A percentile compares a stretch with the other conserved stretches of the same genome.
Conservation (phyloP, 768 basidiomycete genomes). For the Coprinopsis marcescibilis region DNA sequence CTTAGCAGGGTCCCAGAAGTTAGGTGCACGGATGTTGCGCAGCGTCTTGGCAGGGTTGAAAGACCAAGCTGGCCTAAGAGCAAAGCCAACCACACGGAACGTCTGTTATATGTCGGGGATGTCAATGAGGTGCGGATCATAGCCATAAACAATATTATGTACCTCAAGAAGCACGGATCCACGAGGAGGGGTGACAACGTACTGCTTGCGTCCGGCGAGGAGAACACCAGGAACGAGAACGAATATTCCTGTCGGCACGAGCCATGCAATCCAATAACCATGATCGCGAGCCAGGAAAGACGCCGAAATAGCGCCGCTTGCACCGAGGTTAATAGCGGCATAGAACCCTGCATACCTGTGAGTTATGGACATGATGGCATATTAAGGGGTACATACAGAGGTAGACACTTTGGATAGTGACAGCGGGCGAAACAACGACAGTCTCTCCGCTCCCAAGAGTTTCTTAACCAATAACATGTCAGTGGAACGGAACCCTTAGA, state of each 20-base stretch:
- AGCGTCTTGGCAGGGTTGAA: conserved; percentile 30
- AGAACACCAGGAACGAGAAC: conserved; percentile 40
- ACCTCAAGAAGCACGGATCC: conserved; percentile 47
- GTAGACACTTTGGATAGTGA: conserved; percentile 47
- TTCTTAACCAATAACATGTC: conserved; percentile 19
- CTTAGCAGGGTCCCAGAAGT: conserved; percentile 46
- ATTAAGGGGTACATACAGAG: conserved; percentile 26
- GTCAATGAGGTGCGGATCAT: neutral
- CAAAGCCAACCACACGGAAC: conserved; percentile 31
- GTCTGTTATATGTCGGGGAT: conserved; percentile 21
- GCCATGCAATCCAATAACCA: conserved; percentile 46
- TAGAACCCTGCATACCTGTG: conserved; percentile 27
- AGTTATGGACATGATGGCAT: neutral
- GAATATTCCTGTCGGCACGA: conserved; percentile 46
- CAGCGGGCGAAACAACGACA: conserved; percentile 46
- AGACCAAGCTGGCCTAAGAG: conserved; percentile 32
- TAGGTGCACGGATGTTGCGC: conserved; percentile 22
- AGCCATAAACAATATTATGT: neutral
- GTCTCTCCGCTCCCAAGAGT: conserved; percentile 41
- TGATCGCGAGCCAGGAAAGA: conserved; percentile 47
- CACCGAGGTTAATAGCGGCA: conserved; percentile 39
- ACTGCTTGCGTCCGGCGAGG: conserved; percentile 33
- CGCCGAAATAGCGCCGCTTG: conserved; percentile 45
- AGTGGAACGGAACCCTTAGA: neutral
- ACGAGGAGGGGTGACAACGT: conserved; percentile 45